Base-by-base conservation (phyloP, 768 basidiomycete genomes). In the Mycena amicta region DNA sequence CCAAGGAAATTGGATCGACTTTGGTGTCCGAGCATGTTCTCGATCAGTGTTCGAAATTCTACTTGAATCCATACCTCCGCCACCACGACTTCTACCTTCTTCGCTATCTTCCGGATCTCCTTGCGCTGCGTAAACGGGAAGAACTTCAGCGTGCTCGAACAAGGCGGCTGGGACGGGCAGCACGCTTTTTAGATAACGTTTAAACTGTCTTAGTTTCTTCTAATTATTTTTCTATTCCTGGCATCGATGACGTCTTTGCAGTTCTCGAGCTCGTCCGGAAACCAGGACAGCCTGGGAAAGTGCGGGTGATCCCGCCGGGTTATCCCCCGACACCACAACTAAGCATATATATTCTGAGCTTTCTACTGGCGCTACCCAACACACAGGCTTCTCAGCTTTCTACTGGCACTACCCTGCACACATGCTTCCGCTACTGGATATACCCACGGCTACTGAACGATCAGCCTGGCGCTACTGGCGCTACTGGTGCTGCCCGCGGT, bases 11-110 rank as follows among this genome's bases (percentile, higher is more conserved):
- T 52, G 20, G 22, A 8, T 30, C 25, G 40, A 23, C 40, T 2
- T 68, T 65, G 66, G 40, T 37, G 4, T 56, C 69, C 0, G 62
- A 61, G 11, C 53, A 33, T 22, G 65, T 72, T n/a, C 45, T 72
- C 18, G 57, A 70, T 16, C 43, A 67, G 0, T 58, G 64, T 1
- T 6, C 43, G 1, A 47, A 62, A 15, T 71, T 74, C 46, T 72
- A 67, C 53, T 59, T 73, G 0, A 74, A 72, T 50, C 67, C 69
- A 3, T 74, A 74, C 64, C 62, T 74, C 28, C 61, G 65, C 0
- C 69, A 70, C 41, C 56, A 56, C 18, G 68, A 72, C 39, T 74
- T 74, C 31, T 68, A 51, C 30, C 53, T 61, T 5, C 57, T 74
- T 25, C 62, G 61, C 26, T 68, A 66, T 53, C 52, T 63, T 11